phyloP scores from a whole-genome alignment of 1,284 basidiomycete species.

The Cryptococcus maquisensis region DNA sequence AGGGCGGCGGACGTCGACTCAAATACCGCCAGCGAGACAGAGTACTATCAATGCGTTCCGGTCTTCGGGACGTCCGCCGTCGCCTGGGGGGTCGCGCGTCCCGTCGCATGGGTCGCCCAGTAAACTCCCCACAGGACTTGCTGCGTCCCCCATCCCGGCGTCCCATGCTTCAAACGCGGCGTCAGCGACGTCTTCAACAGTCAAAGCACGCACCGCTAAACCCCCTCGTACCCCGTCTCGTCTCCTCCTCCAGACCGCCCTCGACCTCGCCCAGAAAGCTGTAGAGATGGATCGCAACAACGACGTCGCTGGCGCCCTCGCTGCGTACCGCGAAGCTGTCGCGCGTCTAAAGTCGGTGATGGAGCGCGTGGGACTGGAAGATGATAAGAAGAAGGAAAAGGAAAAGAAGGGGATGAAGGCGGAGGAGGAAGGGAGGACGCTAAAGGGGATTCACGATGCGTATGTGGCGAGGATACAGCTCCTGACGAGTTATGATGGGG shows the following conservation, averaged over 20 bases:
- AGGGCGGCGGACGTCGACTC: background rate
- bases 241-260: conserved; percentile 45
- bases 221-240: conserved; percentile 37
- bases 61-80: no score
- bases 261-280: conserved; percentile 48
- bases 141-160: background rate
- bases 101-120: background rate
- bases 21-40: background rate
- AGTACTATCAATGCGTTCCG: background rate
- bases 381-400: conserved; percentile 10
- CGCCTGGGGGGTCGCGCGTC: no score
- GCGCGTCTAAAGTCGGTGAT: conserved; percentile 45
- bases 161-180: background rate
- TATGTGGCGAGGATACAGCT: conserved; percentile 46
- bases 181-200: background rate
- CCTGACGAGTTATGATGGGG: conserved; percentile 31
- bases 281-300: conserved; percentile 50
- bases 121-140: background rate
- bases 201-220: background rate
- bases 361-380: conserved; percentile 45
- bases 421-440: conserved; percentile 47
- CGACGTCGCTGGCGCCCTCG: conserved; percentile 45
- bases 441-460: conserved; percentile 48
- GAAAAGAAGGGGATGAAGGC: conserved; percentile 25
- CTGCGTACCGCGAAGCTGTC: conserved; percentile 47